phyloP scores from a whole-genome alignment of 495 filamentous ascomycete species.

The Aspergillus sclerotioniger region DNA sequence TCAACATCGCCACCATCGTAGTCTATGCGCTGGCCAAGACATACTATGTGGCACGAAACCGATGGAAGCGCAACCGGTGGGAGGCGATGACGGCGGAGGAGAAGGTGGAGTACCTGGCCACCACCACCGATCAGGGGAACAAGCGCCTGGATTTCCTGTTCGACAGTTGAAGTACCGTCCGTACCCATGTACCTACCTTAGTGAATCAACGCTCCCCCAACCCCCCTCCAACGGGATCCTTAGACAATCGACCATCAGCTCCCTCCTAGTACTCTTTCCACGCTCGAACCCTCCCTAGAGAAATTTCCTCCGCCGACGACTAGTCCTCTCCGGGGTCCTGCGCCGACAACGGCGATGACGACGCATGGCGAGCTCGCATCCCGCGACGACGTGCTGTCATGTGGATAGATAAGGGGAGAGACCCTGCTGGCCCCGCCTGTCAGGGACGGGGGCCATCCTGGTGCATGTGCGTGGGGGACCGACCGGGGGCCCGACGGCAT shows the following conservation, averaged over 20 bases:
- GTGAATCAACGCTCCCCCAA: background rate
- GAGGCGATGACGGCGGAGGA: conserved; percentile 20
- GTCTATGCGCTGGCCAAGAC: conserved; percentile 34
- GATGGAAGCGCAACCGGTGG: conserved; percentile 22
- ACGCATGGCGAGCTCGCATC: no score
- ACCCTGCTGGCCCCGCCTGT: background rate
- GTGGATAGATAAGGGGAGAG: no score
- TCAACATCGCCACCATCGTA: conserved; percentile 42
- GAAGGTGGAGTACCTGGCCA: conserved; percentile 28
- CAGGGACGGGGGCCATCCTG: no score
- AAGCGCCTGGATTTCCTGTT: conserved; percentile 39
- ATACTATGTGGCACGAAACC: conserved; percentile 40
- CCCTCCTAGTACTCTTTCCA: no score
- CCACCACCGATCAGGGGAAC: conserved; percentile 36
- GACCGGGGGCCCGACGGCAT: background rate
- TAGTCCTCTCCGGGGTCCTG: no score
- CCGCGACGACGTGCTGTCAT: no score
- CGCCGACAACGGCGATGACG: no score
- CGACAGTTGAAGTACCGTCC: conserved; percentile 20
- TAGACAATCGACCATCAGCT: no score
- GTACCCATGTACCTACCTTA: no score
- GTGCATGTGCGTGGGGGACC: background rate
- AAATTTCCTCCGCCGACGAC: no score
- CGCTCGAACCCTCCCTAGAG: no score
- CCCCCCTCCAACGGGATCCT: background rate